phyloP scores from a whole-genome alignment of 148 eudicot genomes.

The Silene uniflora region DNA sequence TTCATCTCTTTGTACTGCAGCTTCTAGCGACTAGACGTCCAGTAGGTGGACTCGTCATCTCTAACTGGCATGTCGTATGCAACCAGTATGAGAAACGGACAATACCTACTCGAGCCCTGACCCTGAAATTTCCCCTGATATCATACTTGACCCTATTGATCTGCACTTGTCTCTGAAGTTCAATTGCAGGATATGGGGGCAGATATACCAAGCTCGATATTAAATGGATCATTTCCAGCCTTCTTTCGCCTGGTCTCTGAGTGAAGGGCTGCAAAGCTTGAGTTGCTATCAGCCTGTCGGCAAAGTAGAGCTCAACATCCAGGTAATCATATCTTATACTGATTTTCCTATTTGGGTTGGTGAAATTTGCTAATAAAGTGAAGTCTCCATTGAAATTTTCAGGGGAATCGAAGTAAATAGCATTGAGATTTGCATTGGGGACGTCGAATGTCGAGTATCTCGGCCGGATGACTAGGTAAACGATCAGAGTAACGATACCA shows the following conservation, averaged over 20 bases:
- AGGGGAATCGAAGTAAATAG: conserved; percentile 69
- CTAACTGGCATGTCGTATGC: conserved; percentile 55
- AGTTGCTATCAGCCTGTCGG: conserved; percentile 49
- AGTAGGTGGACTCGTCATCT: conserved; percentile 79
- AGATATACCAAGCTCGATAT: conserved; percentile 78
- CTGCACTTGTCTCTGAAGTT: conserved; percentile 61
- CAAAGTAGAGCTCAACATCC: conserved; percentile 53
- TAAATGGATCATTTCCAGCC: conserved; percentile 48
- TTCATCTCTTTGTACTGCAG: conserved; percentile 67
- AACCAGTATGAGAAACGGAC: conserved; percentile 62
- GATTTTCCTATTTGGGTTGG: conserved; percentile 70
- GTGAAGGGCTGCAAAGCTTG: conserved; percentile 48
- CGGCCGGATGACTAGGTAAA: conserved; percentile 60
- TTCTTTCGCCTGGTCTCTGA: conserved; percentile 42
- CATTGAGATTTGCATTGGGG: conserved; percentile 55
- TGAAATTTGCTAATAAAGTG: conserved; percentile 65
- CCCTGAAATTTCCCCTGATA: conserved; percentile 60
- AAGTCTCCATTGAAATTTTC: conserved; percentile 66
- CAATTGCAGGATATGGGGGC: conserved; percentile 55
- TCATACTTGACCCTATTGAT: conserved; percentile 51
- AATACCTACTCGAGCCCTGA: conserved; percentile 44
- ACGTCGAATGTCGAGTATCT: conserved; percentile 61
- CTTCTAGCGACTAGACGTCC: conserved; percentile 50
- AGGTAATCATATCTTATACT: conserved; percentile 51
- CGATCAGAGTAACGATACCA: conserved; percentile 54